Evolutionary conservation across 345 rosid genomes (phyloP).

Genomic region (Zanthoxylum bungeanum): DNA sequence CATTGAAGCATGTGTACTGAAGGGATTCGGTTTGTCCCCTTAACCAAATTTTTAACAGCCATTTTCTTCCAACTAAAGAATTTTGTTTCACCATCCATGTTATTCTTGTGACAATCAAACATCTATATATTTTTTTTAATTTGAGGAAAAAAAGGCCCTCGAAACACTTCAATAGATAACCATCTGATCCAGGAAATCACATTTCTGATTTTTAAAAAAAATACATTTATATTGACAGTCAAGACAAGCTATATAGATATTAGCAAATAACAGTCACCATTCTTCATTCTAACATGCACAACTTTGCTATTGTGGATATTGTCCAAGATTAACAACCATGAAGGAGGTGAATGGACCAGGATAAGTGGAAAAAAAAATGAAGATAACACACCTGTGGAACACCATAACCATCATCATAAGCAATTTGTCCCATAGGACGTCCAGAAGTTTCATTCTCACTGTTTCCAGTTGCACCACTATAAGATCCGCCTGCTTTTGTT

Average conservation of each 20-base stretch:
- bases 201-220: not conserved
- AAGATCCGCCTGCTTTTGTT: slow-evolving; percentile 49
- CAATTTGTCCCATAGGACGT: slow-evolving; percentile 43
- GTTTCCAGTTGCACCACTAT: slow-evolving; percentile 47
- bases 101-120: not conserved
- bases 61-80: not conserved
- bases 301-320: not conserved
- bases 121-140: not conserved
- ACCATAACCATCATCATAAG: slow-evolving; percentile 53
- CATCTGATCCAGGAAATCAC: not conserved
- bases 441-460: slow-evolving; percentile 54
- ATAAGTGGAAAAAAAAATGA: slow-evolving; percentile 1
- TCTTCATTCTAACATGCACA: not conserved
- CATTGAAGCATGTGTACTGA: no score
- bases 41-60: not conserved
- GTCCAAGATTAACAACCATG: not conserved
- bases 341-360: not conserved
- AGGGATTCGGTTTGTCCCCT: not conserved
- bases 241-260: not conserved
- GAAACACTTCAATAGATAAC: not conserved
- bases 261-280: not conserved
- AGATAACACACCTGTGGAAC: slow-evolving; percentile 54
- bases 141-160: no score
- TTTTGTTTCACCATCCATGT: not conserved
- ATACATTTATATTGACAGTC: not conserved